Evolutionary conservation across 1,284 basidiomycete genomes (phyloP), one percentile per base, ranked within the genome.

Genomic region (Fistulinella cinereoalba): DNA sequence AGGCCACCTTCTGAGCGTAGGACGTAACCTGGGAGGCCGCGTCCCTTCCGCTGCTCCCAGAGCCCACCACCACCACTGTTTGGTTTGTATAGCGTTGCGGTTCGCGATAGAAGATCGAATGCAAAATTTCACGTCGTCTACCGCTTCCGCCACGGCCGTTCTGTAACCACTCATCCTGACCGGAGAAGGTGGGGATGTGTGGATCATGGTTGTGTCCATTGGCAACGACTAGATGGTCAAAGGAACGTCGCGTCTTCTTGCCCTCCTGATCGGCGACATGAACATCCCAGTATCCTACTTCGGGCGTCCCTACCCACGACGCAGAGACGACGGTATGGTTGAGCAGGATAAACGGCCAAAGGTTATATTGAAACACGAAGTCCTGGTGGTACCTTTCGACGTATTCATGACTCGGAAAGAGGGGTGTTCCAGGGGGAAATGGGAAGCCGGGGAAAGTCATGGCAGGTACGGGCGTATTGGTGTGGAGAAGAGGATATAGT

Each of bases 381-480:
- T 71, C 67, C 11, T 52, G 61, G 46, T 79, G 77, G 52, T 82
- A 81, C 29, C 65, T 57, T 44, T 71, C 59, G 13, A 81, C 61
- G 41, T 71, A 57, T 43, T 76, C 67, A 49, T 78, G 77, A 5
- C 64, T 62, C 1, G 80, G 73, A 56, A 71, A 81, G 7, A 80
- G 62, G 4, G 73, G 68, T 5, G 77, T 81, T 16, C 66, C 63
- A 1, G 71, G 74, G 1, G 70, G 72, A 46, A 76, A 81, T 0
- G 77, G 72, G 54, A 79, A 74, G 16, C 68, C 65, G 16, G 76
- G 77, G 55, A 73, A 79, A 7, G 77, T 74, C 77, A 81, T 75
- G 16, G 62, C 64, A 3, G 73, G 77, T 16, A 75, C 69, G 11
- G 80, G 79, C 1, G 74, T 77, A 56, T 80, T 81, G 16, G 77